Evolutionary conservation across 108 stramenopile genomes (phyloP).

Genomic region (Discostella pseudostelligera): DNA sequence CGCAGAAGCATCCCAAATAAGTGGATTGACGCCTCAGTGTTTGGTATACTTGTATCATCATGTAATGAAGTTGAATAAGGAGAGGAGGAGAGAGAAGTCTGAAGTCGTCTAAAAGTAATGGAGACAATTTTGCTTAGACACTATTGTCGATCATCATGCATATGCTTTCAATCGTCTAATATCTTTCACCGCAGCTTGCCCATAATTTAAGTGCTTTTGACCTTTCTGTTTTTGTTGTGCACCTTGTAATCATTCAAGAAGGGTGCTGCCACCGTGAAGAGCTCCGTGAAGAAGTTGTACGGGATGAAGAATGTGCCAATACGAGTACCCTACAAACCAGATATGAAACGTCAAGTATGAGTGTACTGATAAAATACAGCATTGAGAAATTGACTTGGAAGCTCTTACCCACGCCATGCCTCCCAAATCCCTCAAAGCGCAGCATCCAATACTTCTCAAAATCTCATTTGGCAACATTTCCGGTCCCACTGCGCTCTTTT

Average conservation of each 20-base stretch:
- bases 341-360: no score
- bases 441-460: constrained; percentile 88
- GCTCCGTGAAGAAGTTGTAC: constrained; percentile 90
- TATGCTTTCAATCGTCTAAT: not conserved
- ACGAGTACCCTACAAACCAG: constrained; percentile 70
- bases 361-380: no score
- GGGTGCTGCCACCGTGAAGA: constrained; percentile 84
- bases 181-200: not conserved
- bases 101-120: no score
- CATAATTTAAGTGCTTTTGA: constrained; percentile 29
- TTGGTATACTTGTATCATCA: constrained; percentile 93
- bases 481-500: constrained; percentile 89
- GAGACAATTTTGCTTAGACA: not conserved
- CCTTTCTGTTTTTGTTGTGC: constrained; percentile 65
- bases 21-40: constrained; percentile 92
- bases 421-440: constrained; percentile 86
- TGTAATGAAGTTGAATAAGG: constrained; percentile 68
- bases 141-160: not conserved
- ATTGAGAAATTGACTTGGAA: not conserved
- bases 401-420: constrained; percentile 39
- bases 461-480: constrained; percentile 87
- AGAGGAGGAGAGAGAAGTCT: constrained; percentile 44
- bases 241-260: constrained; percentile 89
- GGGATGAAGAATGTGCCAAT: constrained; percentile 90
- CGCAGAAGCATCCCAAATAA: constrained; percentile 91